phyloP scores from a whole-genome alignment of 2,329 filamentous ascomycete species.

The Pseudogymnoascus sp. region DNA sequence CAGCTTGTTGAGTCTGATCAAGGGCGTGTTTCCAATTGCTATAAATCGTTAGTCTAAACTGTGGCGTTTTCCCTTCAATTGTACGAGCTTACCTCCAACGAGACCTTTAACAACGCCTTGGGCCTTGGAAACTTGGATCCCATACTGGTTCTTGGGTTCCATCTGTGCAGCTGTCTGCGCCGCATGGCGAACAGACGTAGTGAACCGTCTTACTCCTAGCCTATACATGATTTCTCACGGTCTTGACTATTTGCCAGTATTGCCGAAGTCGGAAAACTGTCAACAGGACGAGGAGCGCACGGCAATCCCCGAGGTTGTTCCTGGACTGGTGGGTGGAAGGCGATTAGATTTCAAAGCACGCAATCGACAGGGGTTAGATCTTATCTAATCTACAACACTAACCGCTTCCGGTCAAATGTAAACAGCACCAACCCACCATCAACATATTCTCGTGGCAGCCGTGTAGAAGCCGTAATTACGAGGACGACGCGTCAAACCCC shows the following conservation, averaged over 20 bases:
- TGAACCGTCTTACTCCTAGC: constrained; percentile 44
- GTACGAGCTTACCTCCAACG: constrained; percentile 49
- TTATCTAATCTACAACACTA: not conserved
- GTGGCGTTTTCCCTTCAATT: not conserved
- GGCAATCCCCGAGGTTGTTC: constrained; percentile 1
- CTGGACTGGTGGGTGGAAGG: not conserved
- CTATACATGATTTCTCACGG: constrained; percentile 3
- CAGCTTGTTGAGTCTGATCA: constrained; percentile 81
- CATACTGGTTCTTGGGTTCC: constrained; percentile 45
- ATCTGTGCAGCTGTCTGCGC: constrained; percentile 38
- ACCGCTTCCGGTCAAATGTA: constrained; percentile 5
- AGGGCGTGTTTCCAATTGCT: constrained; percentile 96
- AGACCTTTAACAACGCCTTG: constrained; percentile 60
- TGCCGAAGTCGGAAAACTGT: constrained; percentile 1
- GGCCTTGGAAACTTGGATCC: constrained; percentile 55
- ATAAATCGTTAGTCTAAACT: constrained; percentile 7
- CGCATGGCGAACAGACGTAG: constrained; percentile 43
- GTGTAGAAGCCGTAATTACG: constrained; percentile 4
- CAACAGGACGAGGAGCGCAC: not conserved
- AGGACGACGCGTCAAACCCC: not conserved
- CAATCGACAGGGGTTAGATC: constrained; percentile 1
- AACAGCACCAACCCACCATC: constrained; percentile 7
- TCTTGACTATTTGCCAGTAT: constrained; percentile 5
- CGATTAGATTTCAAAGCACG: constrained; percentile 7
- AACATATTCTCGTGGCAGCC: constrained; percentile 1